Evolutionary conservation across 768 basidiomycete genomes (phyloP).

Genomic region (Mycena vitilis): DNA sequence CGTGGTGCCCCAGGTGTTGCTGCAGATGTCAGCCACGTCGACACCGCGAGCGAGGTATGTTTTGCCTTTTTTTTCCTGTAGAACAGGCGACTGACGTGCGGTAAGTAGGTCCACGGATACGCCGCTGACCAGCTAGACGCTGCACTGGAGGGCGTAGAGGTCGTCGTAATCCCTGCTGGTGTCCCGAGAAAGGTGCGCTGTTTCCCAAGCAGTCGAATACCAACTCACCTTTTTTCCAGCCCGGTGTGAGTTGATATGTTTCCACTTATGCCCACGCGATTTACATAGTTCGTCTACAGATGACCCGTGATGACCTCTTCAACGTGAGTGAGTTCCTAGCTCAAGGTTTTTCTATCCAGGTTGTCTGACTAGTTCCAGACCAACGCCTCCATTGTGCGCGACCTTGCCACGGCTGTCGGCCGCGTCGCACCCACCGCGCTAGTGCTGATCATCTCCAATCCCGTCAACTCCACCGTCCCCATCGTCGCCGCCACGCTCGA

Average conservation of each 20-base stretch:
- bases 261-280: not conserved
- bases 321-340: conserved; percentile 67
- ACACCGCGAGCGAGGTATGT: conserved; percentile 81
- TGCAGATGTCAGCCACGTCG: conserved; percentile 96
- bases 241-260: conserved; percentile 73
- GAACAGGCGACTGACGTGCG: conserved; percentile 19
- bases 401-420: conserved; percentile 90
- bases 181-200: conserved; percentile 92
- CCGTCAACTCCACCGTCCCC: conserved; percentile 97
- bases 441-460: conserved; percentile 98
- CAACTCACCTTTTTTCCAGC: conserved; percentile 56
- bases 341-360: no score
- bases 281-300: conserved; percentile 58
- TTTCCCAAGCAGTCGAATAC: conserved; percentile 12
- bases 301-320: conserved; percentile 98
- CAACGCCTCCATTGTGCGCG: conserved; percentile 97
- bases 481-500: conserved; percentile 93
- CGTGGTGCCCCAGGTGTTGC: conserved; percentile 97
- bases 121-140: conserved; percentile 89
- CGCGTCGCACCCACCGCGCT: conserved; percentile 90
- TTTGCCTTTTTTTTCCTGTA: conserved; percentile 34
- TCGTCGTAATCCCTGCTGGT: conserved; percentile 98
- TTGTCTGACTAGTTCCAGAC: conserved; percentile 60
- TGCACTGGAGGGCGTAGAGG: conserved; percentile 89
- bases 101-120: conserved; percentile 73